Evolutionary conservation across 2,329 filamentous ascomycete species (phyloP).

Genomic region (Aspergillus neoniger): DNA sequence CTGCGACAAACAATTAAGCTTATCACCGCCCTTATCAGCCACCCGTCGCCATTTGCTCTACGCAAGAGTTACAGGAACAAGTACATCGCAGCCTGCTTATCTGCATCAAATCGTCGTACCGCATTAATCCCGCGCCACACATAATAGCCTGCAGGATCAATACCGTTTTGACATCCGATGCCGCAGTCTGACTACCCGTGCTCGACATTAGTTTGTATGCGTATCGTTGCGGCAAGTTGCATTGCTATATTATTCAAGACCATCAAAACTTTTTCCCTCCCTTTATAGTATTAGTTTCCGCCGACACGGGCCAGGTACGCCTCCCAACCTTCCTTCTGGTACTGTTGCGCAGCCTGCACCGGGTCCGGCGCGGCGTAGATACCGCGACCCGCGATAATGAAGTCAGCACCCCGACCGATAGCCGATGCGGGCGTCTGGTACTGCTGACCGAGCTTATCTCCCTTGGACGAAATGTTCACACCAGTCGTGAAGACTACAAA

Average conservation of each 20-base stretch:
- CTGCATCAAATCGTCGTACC: background rate
- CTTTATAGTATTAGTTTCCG: constrained; percentile 10
- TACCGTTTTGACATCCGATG: constrained; percentile 2
- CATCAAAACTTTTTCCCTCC: background rate
- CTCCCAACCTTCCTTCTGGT: constrained; percentile 49
- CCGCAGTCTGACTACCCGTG: background rate
- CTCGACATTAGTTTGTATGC: background rate
- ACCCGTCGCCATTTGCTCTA: background rate
- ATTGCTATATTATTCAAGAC: background rate
- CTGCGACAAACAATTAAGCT: background rate
- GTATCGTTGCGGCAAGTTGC: background rate
- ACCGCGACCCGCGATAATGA: constrained; percentile 51
- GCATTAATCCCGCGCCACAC: background rate
- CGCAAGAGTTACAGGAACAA: background rate
- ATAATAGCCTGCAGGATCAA: background rate
- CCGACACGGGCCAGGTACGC: constrained; percentile 46
- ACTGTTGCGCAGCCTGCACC: constrained; percentile 46
- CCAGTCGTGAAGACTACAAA: constrained; percentile 54
- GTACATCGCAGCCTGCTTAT: background rate
- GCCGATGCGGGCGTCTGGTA: constrained; percentile 51
- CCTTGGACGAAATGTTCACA: constrained; percentile 50
- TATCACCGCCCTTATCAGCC: constrained; percentile 6
- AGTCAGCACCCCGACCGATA: constrained; percentile 49
- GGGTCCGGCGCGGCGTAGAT: constrained; percentile 50
- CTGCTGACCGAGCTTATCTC: constrained; percentile 51